A percentile compares a stretch with the other conserved stretches of the same genome.
Conservation (phyloP, 106 monocot species). For the Apostasia shenzhenica region DNA sequence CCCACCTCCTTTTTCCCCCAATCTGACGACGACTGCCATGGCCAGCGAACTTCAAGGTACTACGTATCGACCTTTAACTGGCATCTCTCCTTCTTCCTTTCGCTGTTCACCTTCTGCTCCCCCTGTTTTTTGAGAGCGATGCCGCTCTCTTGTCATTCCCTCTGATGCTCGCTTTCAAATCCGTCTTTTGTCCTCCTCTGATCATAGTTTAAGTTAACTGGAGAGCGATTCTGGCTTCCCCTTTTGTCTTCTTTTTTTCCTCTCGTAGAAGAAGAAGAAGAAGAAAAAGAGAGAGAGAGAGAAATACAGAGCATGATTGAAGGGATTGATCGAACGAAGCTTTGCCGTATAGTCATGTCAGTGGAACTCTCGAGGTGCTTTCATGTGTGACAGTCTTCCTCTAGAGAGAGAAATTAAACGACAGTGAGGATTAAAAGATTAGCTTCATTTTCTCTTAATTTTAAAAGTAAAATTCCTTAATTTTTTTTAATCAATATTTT, state of each 20-base stretch:
- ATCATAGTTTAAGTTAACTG: no score
- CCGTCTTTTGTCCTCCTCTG: background rate
- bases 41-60: slow-evolving; percentile 37
- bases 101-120: background rate
- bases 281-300: background rate
- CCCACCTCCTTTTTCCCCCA: background rate
- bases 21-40: slow-evolving; percentile 1
- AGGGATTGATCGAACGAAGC: slow-evolving; percentile 32
- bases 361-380: slow-evolving; percentile 23
- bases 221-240: no score
- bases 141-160: no score
- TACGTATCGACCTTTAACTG: background rate
- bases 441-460: no score
- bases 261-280: no score
- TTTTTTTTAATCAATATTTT: no score
- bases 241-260: no score
- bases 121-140: background rate
- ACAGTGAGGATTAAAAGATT: background rate
- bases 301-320: slow-evolving; percentile 7
- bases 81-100: background rate
- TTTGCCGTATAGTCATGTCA: slow-evolving; percentile 38
- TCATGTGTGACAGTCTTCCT: slow-evolving; percentile 7
- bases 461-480: no score
- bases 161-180: no score
- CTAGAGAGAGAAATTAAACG: background rate